Evolutionary conservation across 2,329 filamentous ascomycete species (phyloP), one percentile per base, ranked within the genome.

Genomic region (Diaporthe aspalathi): DNA sequence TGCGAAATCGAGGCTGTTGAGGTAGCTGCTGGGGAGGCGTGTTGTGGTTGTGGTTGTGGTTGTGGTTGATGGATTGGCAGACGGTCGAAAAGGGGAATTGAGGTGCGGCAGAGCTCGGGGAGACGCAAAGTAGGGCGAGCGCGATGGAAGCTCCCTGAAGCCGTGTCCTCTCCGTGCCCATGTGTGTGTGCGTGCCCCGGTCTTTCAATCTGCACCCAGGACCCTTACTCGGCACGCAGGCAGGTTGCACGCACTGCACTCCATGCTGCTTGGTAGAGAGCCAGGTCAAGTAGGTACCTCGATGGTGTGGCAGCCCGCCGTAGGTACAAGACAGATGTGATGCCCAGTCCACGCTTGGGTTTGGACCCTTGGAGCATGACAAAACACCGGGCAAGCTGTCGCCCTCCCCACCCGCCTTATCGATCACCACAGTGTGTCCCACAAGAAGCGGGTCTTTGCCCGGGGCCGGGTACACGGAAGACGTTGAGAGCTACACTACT

Each of bases 11-110:
- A 27, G 50, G 45, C 29, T 47, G 45, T 47, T 24, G 32, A 50
- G 38, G 53, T 57, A n/a, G 40, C 54, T 63, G 43, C 29, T 50
- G 29, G 8, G 45, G 35, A 38, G 35, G 35, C 35, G 35, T 38
- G 35, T 12, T 2, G 12, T 38, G 7, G 11, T 38, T 24, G 60
- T n/a, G n/a, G n/a, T n/a, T n/a, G n/a, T n/a, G n/a, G n/a, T 27
- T 63, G 43, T 27, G 35, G 57, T 27, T 62, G 56, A 14, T 49
- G 57, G 43, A 63, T 16, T 47, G 60, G 60, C n/a, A 49, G 29
- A 60, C 43, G 5, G 17, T 65, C 60, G 45, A 50, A 50, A 65
- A 32, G 60, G 60, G 60, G 29, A 65, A 63, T 65, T 38, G 60
- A 38, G 43, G n/a, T 50, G 60, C 35, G 11, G 35, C 60, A 65